Evolutionary conservation across 2,329 filamentous ascomycete genomes (phyloP), one percentile per base, ranked within the genome.

Genomic region (Ophiostoma populinum): DNA sequence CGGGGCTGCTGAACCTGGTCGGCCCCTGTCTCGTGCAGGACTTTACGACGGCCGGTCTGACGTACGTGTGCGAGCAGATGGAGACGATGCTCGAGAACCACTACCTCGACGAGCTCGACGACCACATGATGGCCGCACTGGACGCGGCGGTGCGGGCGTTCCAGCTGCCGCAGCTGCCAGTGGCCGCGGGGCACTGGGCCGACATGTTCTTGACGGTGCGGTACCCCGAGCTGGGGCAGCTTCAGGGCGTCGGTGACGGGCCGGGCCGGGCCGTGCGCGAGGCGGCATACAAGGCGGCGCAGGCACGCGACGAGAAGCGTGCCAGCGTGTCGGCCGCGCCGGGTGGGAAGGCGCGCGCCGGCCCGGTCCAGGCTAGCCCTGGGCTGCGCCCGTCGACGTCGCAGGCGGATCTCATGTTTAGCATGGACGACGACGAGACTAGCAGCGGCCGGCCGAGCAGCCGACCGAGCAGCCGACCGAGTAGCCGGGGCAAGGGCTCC

Each of bases 1-100:
- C 81, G 39, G 74, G 77, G 35, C 62, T 95, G 12, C 63, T 98
- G 9, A 93, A 92, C 49, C 78, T 78, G 2, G 79, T 94, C 40
- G 80, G 82, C 29, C 80, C 81, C 3, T 92, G 80, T 50, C 79
- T 78, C 1, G 75, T 93, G 6, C 72, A 71, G 1, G 73, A 80
- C 38, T 94, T 98, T 58, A 93, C 92, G 53, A 71, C 90, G 45
- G 79, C 80, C 8, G 81, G 80, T 0, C 60, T 95, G 20, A 82
- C 93, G 51, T 98, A 94, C 50, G 73, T 94, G 16, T 93, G 85
- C 47, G 60, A 93, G 29, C 92, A 93, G 48, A 63, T 95, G 38
- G 90, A 98, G 53, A 73, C 75, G 6, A 82, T 95, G 66, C 71
- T 98, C 34, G 85, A 94, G 49, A 93, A 92, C 42, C 78, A 82